A percentile compares a stretch with the other conserved stretches of the same genome.
phyloP scores from a whole-genome alignment of 1,139 yeast species.

The Scheffersomyces parashehatae region DNA sequence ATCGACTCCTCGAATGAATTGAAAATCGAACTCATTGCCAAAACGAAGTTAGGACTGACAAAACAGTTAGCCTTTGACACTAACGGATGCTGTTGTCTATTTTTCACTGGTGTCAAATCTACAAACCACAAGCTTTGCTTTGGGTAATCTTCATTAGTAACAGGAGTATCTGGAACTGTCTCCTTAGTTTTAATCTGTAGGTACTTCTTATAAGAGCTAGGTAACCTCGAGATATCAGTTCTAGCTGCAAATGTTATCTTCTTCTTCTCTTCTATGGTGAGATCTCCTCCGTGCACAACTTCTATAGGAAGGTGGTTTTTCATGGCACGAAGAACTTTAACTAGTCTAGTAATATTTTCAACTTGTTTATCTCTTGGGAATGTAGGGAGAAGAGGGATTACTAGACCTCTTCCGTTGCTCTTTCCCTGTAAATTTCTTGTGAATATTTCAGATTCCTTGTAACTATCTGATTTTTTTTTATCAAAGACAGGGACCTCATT shows the following conservation, averaged over 20 bases:
- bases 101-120: constrained; percentile 19
- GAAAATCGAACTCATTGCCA: constrained; percentile 26
- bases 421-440: constrained; percentile 11
- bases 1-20: constrained; percentile 35
- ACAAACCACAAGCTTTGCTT: constrained; percentile 32
- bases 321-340: constrained; percentile 27
- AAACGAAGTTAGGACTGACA: constrained; percentile 19
- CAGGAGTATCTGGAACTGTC: not conserved
- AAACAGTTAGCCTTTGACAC: constrained; percentile 11
- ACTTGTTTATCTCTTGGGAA: constrained; percentile 17
- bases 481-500: constrained; percentile 14
- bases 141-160: constrained; percentile 18
- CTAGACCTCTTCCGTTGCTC: constrained; percentile 35
- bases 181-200: not conserved
- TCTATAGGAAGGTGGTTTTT: constrained; percentile 34
- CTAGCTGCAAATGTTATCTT: constrained; percentile 21
- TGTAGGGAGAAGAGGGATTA: constrained; percentile 28
- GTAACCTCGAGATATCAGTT: constrained; percentile 11
- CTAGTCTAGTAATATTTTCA: constrained; percentile 20
- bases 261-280: constrained; percentile 19
- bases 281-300: constrained; percentile 18
- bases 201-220: not conserved
- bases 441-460: constrained; percentile 10
- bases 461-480: not conserved
- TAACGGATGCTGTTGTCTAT: constrained; percentile 14